Percentiles rank a stretch among this genome's conserved stretches.
These are phyloP conservation scores for Chlamydomonas sphaeroides DNA, from an alignment of 139 green algal genomes.

Conservation along the genomic window DNA sequence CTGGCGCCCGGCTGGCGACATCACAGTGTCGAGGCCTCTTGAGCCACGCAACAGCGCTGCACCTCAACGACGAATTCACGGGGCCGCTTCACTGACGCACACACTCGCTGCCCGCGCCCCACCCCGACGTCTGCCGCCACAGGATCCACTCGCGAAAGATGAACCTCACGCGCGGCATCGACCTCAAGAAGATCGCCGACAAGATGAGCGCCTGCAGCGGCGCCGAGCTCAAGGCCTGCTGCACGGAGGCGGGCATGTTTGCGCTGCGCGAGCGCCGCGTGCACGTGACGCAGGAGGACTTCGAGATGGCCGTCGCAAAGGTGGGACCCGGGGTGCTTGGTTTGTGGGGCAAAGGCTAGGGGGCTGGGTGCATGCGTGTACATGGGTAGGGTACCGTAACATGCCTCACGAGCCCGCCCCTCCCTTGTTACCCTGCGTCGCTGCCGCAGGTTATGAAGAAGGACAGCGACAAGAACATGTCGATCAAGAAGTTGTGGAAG, in stretches of 20 bases:
- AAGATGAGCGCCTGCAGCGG: slow-evolving; percentile 91
- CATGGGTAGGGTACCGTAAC: too few relatives aligned
- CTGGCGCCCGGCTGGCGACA: too few relatives aligned
- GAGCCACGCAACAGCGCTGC: too few relatives aligned
- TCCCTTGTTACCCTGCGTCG: too few relatives aligned
- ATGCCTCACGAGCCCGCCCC: not conserved
- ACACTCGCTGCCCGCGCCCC: not conserved
- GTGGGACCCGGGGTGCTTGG: slow-evolving; percentile 62
- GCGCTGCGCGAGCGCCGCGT: slow-evolving; percentile 95
- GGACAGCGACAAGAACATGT: slow-evolving; percentile 95
- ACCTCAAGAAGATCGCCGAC: slow-evolving; percentile 94
- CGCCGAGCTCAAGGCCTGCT: slow-evolving; percentile 97
- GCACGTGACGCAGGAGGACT: slow-evolving; percentile 99
- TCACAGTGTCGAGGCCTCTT: too few relatives aligned
- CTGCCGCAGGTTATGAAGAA: slow-evolving; percentile 53
- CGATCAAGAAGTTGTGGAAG: slow-evolving; percentile 97
- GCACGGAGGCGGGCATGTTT: slow-evolving; percentile 99
- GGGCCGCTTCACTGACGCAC: too few relatives aligned
- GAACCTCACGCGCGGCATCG: slow-evolving; percentile 94
- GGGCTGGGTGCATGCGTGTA: not conserved
- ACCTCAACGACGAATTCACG: too few relatives aligned
- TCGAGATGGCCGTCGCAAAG: slow-evolving; percentile 99
- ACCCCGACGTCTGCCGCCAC: too few relatives aligned
- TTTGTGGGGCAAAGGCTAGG: not conserved
- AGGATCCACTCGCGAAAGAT: slow-evolving; percentile 70